A percentile compares a stretch with the other conserved stretches of the same genome.
Evolutionary conservation across 202 grass and related monocot genomes (phyloP).

Genomic region (Elaeis oleifera): DNA sequence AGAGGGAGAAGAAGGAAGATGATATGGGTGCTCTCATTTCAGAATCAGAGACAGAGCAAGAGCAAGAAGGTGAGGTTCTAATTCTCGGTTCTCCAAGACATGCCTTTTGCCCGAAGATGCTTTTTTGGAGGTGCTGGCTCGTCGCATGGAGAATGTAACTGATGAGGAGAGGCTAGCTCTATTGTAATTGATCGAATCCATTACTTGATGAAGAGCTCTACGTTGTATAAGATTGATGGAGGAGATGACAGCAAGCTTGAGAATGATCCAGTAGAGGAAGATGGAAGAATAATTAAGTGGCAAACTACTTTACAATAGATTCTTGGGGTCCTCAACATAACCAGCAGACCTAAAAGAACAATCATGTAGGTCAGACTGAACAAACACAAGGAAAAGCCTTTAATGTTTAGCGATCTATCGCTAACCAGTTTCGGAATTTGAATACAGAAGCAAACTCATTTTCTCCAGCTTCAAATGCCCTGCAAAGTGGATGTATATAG

Average conservation of each 20-base stretch:
- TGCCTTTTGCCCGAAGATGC: constrained; percentile 28
- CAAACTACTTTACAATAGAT: background rate
- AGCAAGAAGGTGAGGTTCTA: constrained; percentile 29
- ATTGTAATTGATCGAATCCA: constrained; percentile 43
- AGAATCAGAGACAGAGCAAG: background rate
- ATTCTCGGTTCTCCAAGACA: constrained; percentile 45
- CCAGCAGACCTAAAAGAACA: no score
- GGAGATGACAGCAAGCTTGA: constrained; percentile 17
- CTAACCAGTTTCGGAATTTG: no score
- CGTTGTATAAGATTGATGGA: constrained; percentile 6
- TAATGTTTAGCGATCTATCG: no score
- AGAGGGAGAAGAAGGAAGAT: constrained; percentile 5
- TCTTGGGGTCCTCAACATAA: background rate
- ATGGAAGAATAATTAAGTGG: background rate
- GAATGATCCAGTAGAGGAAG: constrained; percentile 8
- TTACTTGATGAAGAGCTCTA: constrained; percentile 1
- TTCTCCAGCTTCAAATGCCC: no score
- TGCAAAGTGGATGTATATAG: no score
- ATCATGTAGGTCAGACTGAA: no score
- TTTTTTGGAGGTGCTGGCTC: constrained; percentile 20
- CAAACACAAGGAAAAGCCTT: no score
- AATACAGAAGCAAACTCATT: no score
- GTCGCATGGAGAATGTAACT: constrained; percentile 11
- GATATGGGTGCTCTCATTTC: background rate
- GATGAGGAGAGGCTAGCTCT: constrained; percentile 23